Evolutionary conservation across 768 basidiomycete genomes (phyloP).

Genomic region (Leccinum variicolor): DNA sequence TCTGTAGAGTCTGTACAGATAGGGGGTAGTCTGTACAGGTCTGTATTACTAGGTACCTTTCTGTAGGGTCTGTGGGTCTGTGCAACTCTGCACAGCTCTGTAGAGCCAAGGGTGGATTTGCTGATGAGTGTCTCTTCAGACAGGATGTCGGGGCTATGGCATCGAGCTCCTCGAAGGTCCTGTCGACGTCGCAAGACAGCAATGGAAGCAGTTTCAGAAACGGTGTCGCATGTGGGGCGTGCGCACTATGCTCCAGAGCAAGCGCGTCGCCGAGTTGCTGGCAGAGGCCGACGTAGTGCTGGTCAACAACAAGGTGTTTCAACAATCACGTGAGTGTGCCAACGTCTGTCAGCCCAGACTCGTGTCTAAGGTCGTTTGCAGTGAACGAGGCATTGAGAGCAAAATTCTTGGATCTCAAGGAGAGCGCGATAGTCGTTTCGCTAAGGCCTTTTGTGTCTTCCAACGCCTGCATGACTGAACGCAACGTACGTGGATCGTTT

Average conservation of each 20-base stretch:
- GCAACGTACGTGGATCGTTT: constrained; percentile 57
- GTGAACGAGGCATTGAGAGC: constrained; percentile 86
- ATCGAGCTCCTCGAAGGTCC: constrained; percentile 78
- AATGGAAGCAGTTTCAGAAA: constrained; percentile 69
- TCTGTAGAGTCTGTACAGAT: too few species aligned
- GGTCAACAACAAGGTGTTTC: constrained; percentile 86
- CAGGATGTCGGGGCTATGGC: constrained; percentile 74
- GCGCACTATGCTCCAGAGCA: constrained; percentile 67
- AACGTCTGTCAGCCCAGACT: background rate
- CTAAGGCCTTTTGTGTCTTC: constrained; percentile 84
- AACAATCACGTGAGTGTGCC: constrained; percentile 58
- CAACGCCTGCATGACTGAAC: constrained; percentile 75
- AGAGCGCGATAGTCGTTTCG: constrained; percentile 89
- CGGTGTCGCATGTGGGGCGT: constrained; percentile 94
- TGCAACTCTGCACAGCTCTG: too few species aligned
- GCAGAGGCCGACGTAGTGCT: constrained; percentile 86
- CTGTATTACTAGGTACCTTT: too few species aligned
- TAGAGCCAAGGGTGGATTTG: too few species aligned
- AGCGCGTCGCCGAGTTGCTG: constrained; percentile 65
- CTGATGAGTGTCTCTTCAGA: constrained; percentile 76
- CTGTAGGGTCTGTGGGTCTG: too few species aligned
- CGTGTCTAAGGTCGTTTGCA: constrained; percentile 23
- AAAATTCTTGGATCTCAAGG: constrained; percentile 92
- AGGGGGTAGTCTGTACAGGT: too few species aligned
- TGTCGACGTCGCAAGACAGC: constrained; percentile 72